Percentiles rank a stretch among this genome's conserved stretches.
Evolutionary conservation across 148 eudicot species (phyloP).

Genomic region (Drosera capensis): DNA sequence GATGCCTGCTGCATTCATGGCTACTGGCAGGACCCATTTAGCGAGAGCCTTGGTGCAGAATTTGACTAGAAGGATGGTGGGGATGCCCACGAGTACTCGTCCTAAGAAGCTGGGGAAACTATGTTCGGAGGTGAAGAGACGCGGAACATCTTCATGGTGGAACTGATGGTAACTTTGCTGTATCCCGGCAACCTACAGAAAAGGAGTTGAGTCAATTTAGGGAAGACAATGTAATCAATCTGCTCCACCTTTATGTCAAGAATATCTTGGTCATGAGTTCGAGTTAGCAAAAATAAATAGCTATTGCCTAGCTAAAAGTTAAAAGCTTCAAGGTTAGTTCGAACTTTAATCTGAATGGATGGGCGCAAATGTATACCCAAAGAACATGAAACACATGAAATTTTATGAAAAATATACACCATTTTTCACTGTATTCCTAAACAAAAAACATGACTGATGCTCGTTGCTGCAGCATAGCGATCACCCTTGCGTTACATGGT

Average conservation of each 20-base stretch:
- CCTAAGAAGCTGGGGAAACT: conserved; percentile 33
- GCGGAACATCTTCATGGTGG: conserved; percentile 72
- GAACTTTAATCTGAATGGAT: no score
- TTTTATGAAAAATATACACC: no score
- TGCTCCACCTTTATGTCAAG: neutral
- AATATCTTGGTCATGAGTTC: neutral
- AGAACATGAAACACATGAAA: no score
- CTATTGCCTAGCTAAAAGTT: no score
- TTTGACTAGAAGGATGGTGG: conserved; percentile 78
- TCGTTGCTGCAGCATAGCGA: no score
- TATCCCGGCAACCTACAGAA: conserved; percentile 59
- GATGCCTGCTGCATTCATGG: conserved; percentile 61
- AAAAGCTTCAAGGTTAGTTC: no score
- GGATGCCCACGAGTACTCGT: conserved; percentile 67
- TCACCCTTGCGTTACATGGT: no score
- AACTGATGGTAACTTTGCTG: conserved; percentile 82
- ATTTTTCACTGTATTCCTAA: no score
- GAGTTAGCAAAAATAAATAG: no score
- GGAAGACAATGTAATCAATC: neutral
- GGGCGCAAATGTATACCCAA: no score
- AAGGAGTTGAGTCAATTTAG: neutral
- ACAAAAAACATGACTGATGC: no score
- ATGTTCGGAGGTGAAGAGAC: conserved; percentile 55
- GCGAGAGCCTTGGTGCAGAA: conserved; percentile 93
- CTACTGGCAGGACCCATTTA: conserved; percentile 72